Evolutionary conservation across 2,329 filamentous ascomycete genomes (phyloP).

Genomic region (Thelonectria olida): DNA sequence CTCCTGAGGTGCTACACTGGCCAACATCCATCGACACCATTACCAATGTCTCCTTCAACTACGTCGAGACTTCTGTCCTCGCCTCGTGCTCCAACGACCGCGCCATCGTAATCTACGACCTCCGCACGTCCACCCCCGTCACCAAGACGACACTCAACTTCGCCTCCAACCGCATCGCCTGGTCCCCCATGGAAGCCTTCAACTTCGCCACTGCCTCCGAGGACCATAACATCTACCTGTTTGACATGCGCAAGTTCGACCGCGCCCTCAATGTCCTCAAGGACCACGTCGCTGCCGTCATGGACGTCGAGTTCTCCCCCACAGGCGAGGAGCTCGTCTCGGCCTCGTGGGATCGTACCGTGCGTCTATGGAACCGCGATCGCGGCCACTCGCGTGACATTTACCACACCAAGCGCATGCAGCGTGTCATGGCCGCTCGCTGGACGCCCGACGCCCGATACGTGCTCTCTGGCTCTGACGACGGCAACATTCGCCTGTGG

Average conservation of each 20-base stretch:
- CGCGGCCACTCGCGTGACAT: conserved; percentile 89
- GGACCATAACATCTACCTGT: conserved; percentile 88
- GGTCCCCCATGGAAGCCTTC: conserved; percentile 98
- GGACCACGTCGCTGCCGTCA: conserved; percentile 89
- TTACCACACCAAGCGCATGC: conserved; percentile 98
- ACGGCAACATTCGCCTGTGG: conserved; percentile 90
- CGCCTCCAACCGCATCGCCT: conserved; percentile 83
- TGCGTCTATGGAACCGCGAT: conserved; percentile 84
- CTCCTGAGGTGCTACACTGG: conserved; percentile 86
- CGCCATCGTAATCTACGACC: conserved; percentile 88
- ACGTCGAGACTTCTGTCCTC: conserved; percentile 90
- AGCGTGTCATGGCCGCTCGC: conserved; percentile 85
- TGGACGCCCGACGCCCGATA: conserved; percentile 94
- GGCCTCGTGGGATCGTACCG: conserved; percentile 84
- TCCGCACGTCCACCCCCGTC: conserved; percentile 85
- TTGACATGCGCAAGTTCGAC: conserved; percentile 92
- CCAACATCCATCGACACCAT: conserved; percentile 92
- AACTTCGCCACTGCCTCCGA: conserved; percentile 94
- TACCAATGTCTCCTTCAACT: conserved; percentile 88
- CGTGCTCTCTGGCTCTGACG: conserved; percentile 89
- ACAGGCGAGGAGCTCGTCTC: conserved; percentile 94
- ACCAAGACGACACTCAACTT: conserved; percentile 84
- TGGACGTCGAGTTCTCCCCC: conserved; percentile 95
- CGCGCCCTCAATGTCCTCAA: conserved; percentile 89
- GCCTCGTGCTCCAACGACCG: conserved; percentile 87